Conservation (phyloP, 2,329 filamentous ascomycete species). For the Oidium heveae region DNA sequence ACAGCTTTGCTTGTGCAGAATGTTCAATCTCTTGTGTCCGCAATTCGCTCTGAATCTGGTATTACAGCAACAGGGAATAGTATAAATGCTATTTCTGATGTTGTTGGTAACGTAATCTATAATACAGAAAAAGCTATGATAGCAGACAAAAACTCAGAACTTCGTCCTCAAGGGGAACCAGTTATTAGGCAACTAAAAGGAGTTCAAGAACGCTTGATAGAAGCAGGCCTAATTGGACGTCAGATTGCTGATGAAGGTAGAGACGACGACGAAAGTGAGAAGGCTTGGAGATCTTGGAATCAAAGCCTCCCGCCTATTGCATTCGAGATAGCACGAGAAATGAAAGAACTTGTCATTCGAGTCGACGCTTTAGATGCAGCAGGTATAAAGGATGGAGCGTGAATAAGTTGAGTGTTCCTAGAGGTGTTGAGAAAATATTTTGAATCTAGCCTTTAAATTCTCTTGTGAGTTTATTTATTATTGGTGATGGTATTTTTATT, state of each 20-base stretch:
- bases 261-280: slow-evolving; percentile 25
- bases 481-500: too few species aligned
- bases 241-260: slow-evolving; percentile 28
- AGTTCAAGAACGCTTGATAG: slow-evolving; percentile 39
- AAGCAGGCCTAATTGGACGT: slow-evolving; percentile 34
- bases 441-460: too few species aligned
- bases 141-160: slow-evolving; percentile 24
- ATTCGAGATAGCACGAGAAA: slow-evolving; percentile 66
- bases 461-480: too few species aligned
- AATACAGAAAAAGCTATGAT: slow-evolving; percentile 33
- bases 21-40: slow-evolving; percentile 56
- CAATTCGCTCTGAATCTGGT: slow-evolving; percentile 38
- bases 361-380: slow-evolving; percentile 14
- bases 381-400: too few species aligned
- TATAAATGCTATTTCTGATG: slow-evolving; percentile 41
- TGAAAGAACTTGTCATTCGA: slow-evolving; percentile 41
- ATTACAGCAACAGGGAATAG: slow-evolving; percentile 42
- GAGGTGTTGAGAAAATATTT: too few species aligned
- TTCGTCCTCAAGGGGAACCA: slow-evolving; percentile 23
- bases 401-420: too few species aligned
- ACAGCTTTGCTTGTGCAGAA: slow-evolving; percentile 54
- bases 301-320: slow-evolving; percentile 56
- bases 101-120: slow-evolving; percentile 43
- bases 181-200: slow-evolving; percentile 31
- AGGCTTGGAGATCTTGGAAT: slow-evolving; percentile 35